Conservation (phyloP, 257 asterid species). For the Forsythia suspensa region DNA sequence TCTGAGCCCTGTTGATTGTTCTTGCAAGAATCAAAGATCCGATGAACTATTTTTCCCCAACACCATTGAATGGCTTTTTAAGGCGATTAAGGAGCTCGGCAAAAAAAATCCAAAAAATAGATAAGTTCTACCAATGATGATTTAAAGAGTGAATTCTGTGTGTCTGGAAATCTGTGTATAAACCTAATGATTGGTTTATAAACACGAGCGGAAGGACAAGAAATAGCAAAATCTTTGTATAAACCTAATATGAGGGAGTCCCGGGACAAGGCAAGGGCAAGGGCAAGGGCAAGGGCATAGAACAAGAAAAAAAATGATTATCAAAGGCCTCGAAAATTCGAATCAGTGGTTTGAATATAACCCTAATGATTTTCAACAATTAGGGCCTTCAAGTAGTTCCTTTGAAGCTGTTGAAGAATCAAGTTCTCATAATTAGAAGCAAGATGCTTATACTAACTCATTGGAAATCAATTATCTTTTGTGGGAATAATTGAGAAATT, state of each 20-base stretch:
- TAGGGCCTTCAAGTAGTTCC: slow-evolving; percentile 7
- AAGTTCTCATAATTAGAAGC: slow-evolving; percentile 6
- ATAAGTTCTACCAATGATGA: slow-evolving; percentile 10
- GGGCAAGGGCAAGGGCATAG: slow-evolving; percentile 46
- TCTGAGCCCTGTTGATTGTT: too few relatives aligned
- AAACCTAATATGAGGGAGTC: slow-evolving; percentile 26
- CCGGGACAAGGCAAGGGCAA: slow-evolving; percentile 50
- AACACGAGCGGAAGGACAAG: neutral
- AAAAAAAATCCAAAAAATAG: slow-evolving; percentile 6
- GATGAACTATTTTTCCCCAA: too few relatives aligned
- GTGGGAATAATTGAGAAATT: slow-evolving; percentile 51
- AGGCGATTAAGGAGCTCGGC: slow-evolving; percentile 28
- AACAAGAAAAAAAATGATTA: slow-evolving; percentile 52
- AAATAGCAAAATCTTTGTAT: neutral
- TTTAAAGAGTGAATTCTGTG: neutral
- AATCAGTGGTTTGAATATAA: slow-evolving; percentile 4
- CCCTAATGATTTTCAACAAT: slow-evolving; percentile 26
- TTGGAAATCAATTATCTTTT: slow-evolving; percentile 31
- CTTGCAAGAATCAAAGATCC: too few relatives aligned
- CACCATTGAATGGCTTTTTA: slow-evolving; percentile 32
- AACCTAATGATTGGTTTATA: neutral
- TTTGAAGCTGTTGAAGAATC: neutral
- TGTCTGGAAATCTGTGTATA: neutral
- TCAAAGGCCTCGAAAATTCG: slow-evolving; percentile 2
- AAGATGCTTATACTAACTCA: neutral